phyloP scores from a whole-genome alignment of 2,329 filamentous ascomycete genomes.

The Nemania sp. region DNA sequence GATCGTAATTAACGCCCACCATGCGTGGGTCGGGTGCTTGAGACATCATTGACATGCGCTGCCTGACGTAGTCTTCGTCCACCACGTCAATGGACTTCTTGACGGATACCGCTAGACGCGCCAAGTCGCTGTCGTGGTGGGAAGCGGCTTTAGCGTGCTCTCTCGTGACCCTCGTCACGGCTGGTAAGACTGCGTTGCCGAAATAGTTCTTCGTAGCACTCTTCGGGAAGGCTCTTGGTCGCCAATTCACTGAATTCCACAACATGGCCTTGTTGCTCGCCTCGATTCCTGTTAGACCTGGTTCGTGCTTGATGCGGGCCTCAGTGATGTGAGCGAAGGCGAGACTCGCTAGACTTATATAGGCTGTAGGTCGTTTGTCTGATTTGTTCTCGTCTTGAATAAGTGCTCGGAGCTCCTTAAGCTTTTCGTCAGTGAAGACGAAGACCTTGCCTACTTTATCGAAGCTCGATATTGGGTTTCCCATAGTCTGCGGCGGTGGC shows the following conservation, averaged over 20 bases:
- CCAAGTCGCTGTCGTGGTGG: slow-evolving; percentile 46
- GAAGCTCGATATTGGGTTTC: slow-evolving; percentile 48
- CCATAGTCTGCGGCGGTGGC: slow-evolving; percentile 47
- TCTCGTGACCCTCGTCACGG: slow-evolving; percentile 49
- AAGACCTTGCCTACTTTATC: slow-evolving; percentile 58
- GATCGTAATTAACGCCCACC: slow-evolving; percentile 57
- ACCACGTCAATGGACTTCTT: slow-evolving; percentile 53
- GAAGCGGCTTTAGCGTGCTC: slow-evolving; percentile 44
- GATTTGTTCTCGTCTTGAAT: slow-evolving; percentile 40
- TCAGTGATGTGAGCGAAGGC: slow-evolving; percentile 56
- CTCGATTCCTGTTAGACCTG: slow-evolving; percentile 41
- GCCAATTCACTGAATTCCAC: slow-evolving; percentile 59
- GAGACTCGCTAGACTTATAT: slow-evolving; percentile 56
- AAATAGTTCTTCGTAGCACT: slow-evolving; percentile 52
- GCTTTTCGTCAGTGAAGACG: slow-evolving; percentile 52
- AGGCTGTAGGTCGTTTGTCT: slow-evolving; percentile 52
- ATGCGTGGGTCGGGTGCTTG: slow-evolving; percentile 55
- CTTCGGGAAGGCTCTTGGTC: slow-evolving; percentile 51
- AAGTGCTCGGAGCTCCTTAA: slow-evolving; percentile 50
- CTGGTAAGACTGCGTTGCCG: slow-evolving; percentile 58
- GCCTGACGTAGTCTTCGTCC: slow-evolving; percentile 56
- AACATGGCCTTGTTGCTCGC: slow-evolving; percentile 46
- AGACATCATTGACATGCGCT: slow-evolving; percentile 54
- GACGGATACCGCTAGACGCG: slow-evolving; percentile 48
- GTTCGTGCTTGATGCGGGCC: slow-evolving; percentile 49